Base-by-base conservation (phyloP, 2,329 filamentous ascomycete species). In the Arthrobotrys pseudoclavata region DNA sequence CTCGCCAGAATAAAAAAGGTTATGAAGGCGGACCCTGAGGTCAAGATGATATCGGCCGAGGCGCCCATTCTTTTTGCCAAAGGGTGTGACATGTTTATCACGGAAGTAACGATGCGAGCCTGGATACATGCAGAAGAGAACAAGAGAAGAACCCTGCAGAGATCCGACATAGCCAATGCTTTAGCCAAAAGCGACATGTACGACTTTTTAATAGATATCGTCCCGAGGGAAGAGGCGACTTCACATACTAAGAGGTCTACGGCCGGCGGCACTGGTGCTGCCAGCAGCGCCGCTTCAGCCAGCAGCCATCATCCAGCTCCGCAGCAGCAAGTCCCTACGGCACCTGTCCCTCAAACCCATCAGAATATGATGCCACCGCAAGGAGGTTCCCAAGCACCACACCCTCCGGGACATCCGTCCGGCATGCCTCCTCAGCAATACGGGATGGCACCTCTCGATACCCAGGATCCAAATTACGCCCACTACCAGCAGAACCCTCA, bases 101-200 rank as follows among this genome's bases (percentile, higher is more conserved):
- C 94, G 0, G 96, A 99, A 85, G 87, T 99, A 78, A 99, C 96
- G 6, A 99, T 99, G 96, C 93, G 96, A 80, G 96, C 96, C 55
- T 99, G 96, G 96, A 99, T 99, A 80, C 96, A 99, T 82, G 96
- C 96, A 15, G 96, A 99, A 83, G 96, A 99, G 85, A 99, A 99
- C 86, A 99, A 99, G 87, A 90, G 96, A 31, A 91, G 96, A 50
- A 99, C 96, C 0, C 87, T 99, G 47, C 96, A 99, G 85, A 90
- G 96, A 62, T 97, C 93, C 71, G 96, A 99, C 83, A 99, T 99
- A 83, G 96, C 96, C 22, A 96, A 94, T 10, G 96, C 96, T 13
- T 87, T 99, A 24, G 92, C 93, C 76, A 99, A 99, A 85, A 97
- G 94, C 22, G 96, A 99, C 86, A 99, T 99, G 96, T 99, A 99